Evolutionary conservation across 345 rosid species (phyloP), one percentile per base, ranked within the genome.

Genomic region (Citrus cavaleriei): DNA sequence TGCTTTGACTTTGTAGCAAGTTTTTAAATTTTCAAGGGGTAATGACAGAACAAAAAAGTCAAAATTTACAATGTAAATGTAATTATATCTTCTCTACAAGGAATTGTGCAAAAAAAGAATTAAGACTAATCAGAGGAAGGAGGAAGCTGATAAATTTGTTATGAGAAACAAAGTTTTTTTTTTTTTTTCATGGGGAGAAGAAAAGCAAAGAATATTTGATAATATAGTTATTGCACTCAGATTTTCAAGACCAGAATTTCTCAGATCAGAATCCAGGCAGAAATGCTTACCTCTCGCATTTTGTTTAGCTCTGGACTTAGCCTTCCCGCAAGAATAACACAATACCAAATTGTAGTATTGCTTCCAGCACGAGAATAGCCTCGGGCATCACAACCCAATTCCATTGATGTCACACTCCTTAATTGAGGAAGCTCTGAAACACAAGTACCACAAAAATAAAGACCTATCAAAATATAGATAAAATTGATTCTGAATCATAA

Each of bases 311-410:
- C 99, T 12, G 84, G 86, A 77, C 99, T 84, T 70, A 75, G 91
- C 84, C 99, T 92, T 85, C 99, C 99, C 22, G 92, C 98, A 79
- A 93, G 84, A 79, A 95, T 85, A 76, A 91, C 95, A 81, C 99
- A 95, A 86, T 95, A 95, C 98, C 99, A 95, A 46, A 90, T 89
- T 35, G 73, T 54, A 35, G 83, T 84, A 71, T 92, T 91, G 83
- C 59, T 86, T 77, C 98, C 99, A 82, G 98, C 98, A 83, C 93
- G 93, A 81, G 98, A 89, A 81, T 92, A 84, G 62, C 99, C 97
- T 28, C 89, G 85, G 35, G 99, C 92, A 85, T 95, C 97, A 81
- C 99, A 95, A 37, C 99, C 99, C 75, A 95, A 90, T 82, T 91
- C 97, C 88, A 82, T 87, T 42, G 99, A 93, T 57, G 96, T 87